Percentiles rank a stretch among this genome's conserved stretches.
These are phyloP conservation scores for Ophiosphaerella herpotricha DNA, from an alignment of 2,329 filamentous ascomycete species.

Conservation along the genomic window DNA sequence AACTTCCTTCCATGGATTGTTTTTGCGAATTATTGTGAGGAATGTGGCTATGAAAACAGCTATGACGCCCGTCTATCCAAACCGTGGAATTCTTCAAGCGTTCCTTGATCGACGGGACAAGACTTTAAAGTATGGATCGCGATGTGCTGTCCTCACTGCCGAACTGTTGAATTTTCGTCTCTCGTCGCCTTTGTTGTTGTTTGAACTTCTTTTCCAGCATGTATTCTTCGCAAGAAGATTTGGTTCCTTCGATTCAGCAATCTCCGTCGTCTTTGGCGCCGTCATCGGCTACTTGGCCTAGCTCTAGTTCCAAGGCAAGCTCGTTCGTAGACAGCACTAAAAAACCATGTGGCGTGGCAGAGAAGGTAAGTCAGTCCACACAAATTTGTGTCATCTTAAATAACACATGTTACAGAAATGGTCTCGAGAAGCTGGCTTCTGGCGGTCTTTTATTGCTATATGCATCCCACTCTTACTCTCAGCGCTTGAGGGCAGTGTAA, in stretches of 20 bases:
- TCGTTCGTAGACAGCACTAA: neutral
- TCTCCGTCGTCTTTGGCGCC: neutral
- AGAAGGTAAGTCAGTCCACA: slow-evolving; percentile 7
- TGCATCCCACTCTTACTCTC: slow-evolving; percentile 39
- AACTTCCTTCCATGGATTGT: no score
- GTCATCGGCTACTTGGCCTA: neutral
- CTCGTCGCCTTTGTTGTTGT: no score
- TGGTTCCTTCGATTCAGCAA: neutral
- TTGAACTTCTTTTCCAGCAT: no score
- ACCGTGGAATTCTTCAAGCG: no score
- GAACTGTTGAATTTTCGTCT: no score
- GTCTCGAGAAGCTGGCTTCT: slow-evolving; percentile 30
- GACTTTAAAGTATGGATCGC: no score
- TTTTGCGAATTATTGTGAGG: no score
- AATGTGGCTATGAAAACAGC: no score
- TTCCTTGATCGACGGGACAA: no score
- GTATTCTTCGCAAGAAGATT: no score
- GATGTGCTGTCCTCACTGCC: no score
- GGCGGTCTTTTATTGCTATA: slow-evolving; percentile 35
- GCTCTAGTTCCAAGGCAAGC: neutral
- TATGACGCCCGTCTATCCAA: no score
- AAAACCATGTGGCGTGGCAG: neutral
- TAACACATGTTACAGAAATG: slow-evolving; percentile 9
- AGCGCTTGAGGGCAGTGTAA: slow-evolving; percentile 46
- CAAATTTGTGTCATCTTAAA: slow-evolving; percentile 7